Evolutionary conservation across 257 asterid species (phyloP).

Genomic region (Salvia splendens): DNA sequence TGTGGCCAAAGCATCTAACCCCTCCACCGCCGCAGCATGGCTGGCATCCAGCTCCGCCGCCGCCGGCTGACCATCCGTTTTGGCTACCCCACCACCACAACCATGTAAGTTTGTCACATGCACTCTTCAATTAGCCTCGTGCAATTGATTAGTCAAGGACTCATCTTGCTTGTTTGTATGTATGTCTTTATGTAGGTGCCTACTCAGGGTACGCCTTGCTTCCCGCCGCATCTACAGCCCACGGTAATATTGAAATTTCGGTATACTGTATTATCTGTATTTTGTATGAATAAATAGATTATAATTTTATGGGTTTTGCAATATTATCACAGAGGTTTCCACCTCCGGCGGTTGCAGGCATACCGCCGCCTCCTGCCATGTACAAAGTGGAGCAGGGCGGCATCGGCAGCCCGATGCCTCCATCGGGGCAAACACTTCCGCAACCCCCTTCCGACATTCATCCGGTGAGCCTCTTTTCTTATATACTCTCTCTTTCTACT

Average conservation of each 20-base stretch:
- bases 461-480: slow-evolving; percentile 49
- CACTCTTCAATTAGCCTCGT: neutral
- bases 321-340: slow-evolving; percentile 54
- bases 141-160: neutral
- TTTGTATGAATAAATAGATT: neutral
- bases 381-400: slow-evolving; percentile 52
- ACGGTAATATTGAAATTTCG: slow-evolving; percentile 40
- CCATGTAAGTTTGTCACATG: slow-evolving; percentile 44
- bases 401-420: slow-evolving; percentile 36
- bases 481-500: no score
- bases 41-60: slow-evolving; percentile 32
- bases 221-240: slow-evolving; percentile 53
- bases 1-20: slow-evolving; percentile 78
- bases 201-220: slow-evolving; percentile 63
- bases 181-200: slow-evolving; percentile 42
- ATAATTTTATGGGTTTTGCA: neutral
- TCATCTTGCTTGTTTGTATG: neutral
- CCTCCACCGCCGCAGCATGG: slow-evolving; percentile 37
- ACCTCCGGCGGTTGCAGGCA: slow-evolving; percentile 50
- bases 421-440: slow-evolving; percentile 51
- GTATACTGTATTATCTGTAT: neutral
- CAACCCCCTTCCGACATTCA: slow-evolving; percentile 66
- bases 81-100: slow-evolving; percentile 68
- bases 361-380: slow-evolving; percentile 49
- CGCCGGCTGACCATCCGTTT: slow-evolving; percentile 45